Evolutionary conservation across 768 basidiomycete species (phyloP).

Genomic region (Mycena amicta): DNA sequence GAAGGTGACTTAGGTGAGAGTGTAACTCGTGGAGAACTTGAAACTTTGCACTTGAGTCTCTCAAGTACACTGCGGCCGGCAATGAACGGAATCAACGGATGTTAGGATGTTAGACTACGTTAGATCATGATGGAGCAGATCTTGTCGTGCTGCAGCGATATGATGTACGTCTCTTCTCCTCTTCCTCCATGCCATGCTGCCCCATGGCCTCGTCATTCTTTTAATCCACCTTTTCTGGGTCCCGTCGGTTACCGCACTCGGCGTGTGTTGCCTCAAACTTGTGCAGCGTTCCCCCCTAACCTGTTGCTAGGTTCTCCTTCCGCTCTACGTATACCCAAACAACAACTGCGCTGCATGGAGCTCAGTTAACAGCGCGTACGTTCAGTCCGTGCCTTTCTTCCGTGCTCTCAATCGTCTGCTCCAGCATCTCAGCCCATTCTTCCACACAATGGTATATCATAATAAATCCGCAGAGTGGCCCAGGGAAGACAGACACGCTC

Average conservation of each 20-base stretch:
- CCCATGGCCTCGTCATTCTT: background rate
- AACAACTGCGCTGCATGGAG: slow-evolving; percentile 7
- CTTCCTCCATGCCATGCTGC: background rate
- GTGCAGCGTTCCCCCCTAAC: background rate
- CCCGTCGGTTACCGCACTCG: background rate
- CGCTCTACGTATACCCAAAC: slow-evolving; percentile 4
- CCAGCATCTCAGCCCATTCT: slow-evolving; percentile 26
- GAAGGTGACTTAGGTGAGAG: too few species aligned
- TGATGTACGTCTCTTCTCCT: too few species aligned
- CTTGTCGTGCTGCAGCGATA: too few species aligned
- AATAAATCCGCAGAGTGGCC: slow-evolving; percentile 30
- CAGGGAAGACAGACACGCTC: slow-evolving; percentile 21
- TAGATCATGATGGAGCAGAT: too few species aligned
- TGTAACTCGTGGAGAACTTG: too few species aligned
- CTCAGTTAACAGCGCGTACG: slow-evolving; percentile 5
- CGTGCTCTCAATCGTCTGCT: background rate
- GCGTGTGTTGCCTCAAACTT: background rate
- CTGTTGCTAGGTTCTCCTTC: slow-evolving; percentile 1
- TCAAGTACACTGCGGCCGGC: too few species aligned
- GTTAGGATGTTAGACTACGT: too few species aligned
- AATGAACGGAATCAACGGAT: too few species aligned
- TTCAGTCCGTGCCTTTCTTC: background rate
- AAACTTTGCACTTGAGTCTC: too few species aligned
- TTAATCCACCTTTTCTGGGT: background rate
- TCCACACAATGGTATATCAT: slow-evolving; percentile 26